Base-by-base conservation (phyloP, 1,284 basidiomycete species). In the Trametes polyzona region DNA sequence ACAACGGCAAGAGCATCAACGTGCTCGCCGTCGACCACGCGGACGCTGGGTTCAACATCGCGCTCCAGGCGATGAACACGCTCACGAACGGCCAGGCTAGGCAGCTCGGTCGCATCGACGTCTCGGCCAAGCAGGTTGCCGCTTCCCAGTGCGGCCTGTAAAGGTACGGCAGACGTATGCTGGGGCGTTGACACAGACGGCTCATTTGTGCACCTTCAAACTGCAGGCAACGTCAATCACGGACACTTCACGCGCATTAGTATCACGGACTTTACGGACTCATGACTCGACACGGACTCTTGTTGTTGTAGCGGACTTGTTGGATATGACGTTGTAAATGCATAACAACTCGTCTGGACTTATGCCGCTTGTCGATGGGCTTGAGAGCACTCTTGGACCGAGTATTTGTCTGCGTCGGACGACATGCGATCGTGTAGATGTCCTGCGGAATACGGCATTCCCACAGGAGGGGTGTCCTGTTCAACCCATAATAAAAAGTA, bases 11-110 rank as follows among this genome's bases (percentile, higher is more conserved):
- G 17, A 75, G 68, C 17, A 70, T 81, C 53, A 65, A 70, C 46
- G 61, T 81, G n/a, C 67, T 72, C 9, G 79, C 73, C 7, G 69
- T 82, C 46, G 79, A 81, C 67, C 66, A 65, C 47, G 67, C 71
- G 1, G 66, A 60, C 23, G 43, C 48, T 10, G 76, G 73, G 14
- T 77, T 77, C 65, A 76, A 77, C 65, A 76, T 82, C 47, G 64
- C 60, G n/a, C 57, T 72, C 54, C 43, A 48, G 7, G 79, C 77
- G 27, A 75, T 83, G 76, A 71, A 78, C 59, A 61, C 58, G 21
- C 71, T 80, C 62, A 80, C 77, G 5, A 69, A 68, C 43, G 65
- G 65, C 14, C 71, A 74, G 51, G 79, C 74, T 1, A 63, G 66
- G 7, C 55, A 65, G 32, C 63, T 76, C 11, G 79, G 78, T 3